A percentile compares a stretch with the other conserved stretches of the same genome.
phyloP scores from a whole-genome alignment of 2,329 filamentous ascomycete species.

The Curvularia eragrostidis region DNA sequence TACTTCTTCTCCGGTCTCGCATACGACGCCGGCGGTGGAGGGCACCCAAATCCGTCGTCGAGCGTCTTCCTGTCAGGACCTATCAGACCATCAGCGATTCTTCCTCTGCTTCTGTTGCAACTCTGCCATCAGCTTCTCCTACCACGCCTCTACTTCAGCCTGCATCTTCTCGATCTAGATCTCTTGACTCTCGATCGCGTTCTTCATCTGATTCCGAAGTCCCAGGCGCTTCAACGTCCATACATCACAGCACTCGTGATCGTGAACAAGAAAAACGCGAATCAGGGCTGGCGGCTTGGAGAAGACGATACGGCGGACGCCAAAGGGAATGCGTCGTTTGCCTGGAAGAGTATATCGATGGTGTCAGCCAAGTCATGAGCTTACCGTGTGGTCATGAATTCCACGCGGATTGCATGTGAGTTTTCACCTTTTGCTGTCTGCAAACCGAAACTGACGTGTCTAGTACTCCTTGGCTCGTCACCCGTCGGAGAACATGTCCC shows the following conservation, averaged over 20 bases:
- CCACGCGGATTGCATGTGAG: constrained; percentile 97
- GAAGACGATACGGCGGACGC: constrained; percentile 66
- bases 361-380: constrained; percentile 94
- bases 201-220: constrained; percentile 70
- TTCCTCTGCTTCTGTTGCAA: constrained; percentile 66
- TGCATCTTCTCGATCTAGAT: constrained; percentile 28
- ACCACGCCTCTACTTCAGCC: constrained; percentile 80
- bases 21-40: constrained; percentile 91
- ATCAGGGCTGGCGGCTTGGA: constrained; percentile 58
- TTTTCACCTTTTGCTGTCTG: constrained; percentile 37
- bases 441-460: constrained; percentile 26
- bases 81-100: constrained; percentile 81
- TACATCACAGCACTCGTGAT: constrained; percentile 36
- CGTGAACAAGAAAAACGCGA: constrained; percentile 62
- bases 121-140: constrained; percentile 69
- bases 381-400: constrained; percentile 97
- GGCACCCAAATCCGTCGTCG: constrained; percentile 95
- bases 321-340: constrained; percentile 94
- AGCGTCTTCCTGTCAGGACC: constrained; percentile 90
- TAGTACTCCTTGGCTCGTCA: constrained; percentile 96
- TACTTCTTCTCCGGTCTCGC: constrained; percentile 84
- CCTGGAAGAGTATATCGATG: constrained; percentile 93
- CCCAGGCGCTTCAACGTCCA: constrained; percentile 46
- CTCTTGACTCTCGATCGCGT: constrained; percentile 63
- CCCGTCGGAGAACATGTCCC: constrained; percentile 92